Percentiles rank a stretch among this genome's conserved stretches.
These are phyloP conservation scores for Chlorella sp. DNA, from an alignment of 139 green algal genomes.

Conservation along the genomic window DNA sequence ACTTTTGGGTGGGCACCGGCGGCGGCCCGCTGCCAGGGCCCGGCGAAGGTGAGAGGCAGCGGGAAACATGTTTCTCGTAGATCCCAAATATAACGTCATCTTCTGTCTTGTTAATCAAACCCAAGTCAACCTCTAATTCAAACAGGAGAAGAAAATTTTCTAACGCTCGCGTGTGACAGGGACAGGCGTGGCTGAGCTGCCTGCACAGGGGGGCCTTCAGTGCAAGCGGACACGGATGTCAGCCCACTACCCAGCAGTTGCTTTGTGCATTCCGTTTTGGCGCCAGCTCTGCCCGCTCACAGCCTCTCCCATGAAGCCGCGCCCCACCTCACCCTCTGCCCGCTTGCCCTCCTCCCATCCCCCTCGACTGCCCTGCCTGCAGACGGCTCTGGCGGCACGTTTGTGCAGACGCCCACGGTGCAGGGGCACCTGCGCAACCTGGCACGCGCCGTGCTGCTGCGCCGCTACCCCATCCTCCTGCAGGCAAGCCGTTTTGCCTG, in stretches of 20 bases:
- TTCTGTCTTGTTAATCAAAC: too few relatives aligned
- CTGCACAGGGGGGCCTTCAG: not conserved
- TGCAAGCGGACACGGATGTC: not conserved
- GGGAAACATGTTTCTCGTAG: too few relatives aligned
- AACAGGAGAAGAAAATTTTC: too few relatives aligned
- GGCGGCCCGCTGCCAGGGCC: conserved; percentile 55
- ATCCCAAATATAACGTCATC: too few relatives aligned
- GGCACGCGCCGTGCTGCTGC: conserved; percentile 88
- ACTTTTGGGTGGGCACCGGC: conserved; percentile 94
- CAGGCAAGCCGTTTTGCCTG: conserved; percentile 36
- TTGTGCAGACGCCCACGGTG: conserved; percentile 90
- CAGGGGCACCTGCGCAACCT: conserved; percentile 87
- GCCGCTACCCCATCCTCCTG: conserved; percentile 88
- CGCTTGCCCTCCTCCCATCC: not conserved
- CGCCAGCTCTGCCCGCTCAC: too few relatives aligned
- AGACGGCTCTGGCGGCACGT: conserved; percentile 55
- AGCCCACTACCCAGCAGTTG: not conserved
- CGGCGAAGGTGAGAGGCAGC: conserved; percentile 40
- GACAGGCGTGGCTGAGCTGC: not conserved
- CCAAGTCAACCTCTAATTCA: too few relatives aligned
- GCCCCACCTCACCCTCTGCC: not conserved
- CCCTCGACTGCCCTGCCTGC: not conserved
- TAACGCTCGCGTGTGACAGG: not conserved
- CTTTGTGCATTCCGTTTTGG: not conserved
- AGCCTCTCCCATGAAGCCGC: not conserved